These are phyloP conservation scores for Thermothelomyces thermophilus DNA, from an alignment of 2,329 filamentous ascomycete species.

Conservation along the genomic window DNA sequence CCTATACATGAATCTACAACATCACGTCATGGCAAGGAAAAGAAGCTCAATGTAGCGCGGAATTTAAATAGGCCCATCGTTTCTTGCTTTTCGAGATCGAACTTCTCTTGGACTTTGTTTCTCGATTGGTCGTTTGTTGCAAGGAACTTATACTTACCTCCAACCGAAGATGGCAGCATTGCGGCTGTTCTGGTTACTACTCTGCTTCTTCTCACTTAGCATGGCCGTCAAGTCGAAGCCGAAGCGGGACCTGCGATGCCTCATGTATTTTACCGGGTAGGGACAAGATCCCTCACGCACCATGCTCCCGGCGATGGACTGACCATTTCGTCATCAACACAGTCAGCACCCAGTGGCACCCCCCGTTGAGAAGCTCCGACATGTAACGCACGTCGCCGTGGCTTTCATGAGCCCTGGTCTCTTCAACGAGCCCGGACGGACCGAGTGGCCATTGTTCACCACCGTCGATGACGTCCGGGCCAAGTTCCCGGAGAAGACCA, in stretches of 20 bases:
- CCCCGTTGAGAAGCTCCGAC: slow-evolving; percentile 29
- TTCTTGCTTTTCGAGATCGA: no score
- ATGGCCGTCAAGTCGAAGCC: slow-evolving; percentile 13
- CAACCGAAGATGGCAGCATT: slow-evolving; percentile 7
- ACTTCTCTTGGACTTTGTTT: no score
- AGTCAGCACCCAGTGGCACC: slow-evolving; percentile 45
- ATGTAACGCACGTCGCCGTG: slow-evolving; percentile 51
- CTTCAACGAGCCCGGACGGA: slow-evolving; percentile 41
- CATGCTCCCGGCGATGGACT: background rate
- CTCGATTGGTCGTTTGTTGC: no score
- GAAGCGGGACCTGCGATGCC: slow-evolving; percentile 25
- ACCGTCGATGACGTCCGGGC: slow-evolving; percentile 41
- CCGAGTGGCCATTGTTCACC: slow-evolving; percentile 47
- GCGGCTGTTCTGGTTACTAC: slow-evolving; percentile 10
- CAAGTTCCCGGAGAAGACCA: slow-evolving; percentile 46
- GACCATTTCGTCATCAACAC: background rate
- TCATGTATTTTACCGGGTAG: slow-evolving; percentile 47
- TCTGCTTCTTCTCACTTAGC: slow-evolving; percentile 15
- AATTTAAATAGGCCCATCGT: no score
- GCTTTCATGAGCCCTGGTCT: slow-evolving; percentile 50
- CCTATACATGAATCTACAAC: no score
- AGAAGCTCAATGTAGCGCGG: no score
- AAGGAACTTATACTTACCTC: no score
- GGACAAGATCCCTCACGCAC: background rate
- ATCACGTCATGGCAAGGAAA: no score